Evolutionary conservation across 2,329 filamentous ascomycete species (phyloP), one percentile per base, ranked within the genome.

Genomic region (Fusarium algeriense): DNA sequence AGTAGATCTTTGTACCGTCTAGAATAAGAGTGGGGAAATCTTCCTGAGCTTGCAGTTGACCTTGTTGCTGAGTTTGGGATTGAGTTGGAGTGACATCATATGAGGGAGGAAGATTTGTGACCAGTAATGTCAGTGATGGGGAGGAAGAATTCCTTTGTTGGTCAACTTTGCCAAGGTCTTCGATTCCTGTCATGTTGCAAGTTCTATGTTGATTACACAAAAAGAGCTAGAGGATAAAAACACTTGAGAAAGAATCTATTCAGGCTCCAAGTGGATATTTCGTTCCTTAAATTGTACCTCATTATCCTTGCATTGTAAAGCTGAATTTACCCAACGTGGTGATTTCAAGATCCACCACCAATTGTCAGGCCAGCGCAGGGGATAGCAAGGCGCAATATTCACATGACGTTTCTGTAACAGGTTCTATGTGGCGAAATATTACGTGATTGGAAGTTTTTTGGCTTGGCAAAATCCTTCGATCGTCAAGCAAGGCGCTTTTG

Each of bases 1-100:
- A 70, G 35, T 73, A 76, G 30, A 78, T 73, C 12, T 38, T 59
- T 26, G 45, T 59, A 19, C 64, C 73, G 8, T 78, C 71, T 1
- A 77, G 60, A 17, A 78, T 49, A 6, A 78, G 44, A 12, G 67
- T 75, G 1, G 74, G 67, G 3, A 68, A 40, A 19, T 66, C 54
- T 35, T 73, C 72, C 0, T 59, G 46, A 10, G 49, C 15, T 14
- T 57, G 55, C n/a, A 35, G 12, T 40, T 65, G 43, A 9, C 56
- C 32, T 9, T 56, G 34, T 7, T 62, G 32, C 17, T 32, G n/a
- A 19, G 7, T 3, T 26, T 43, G 26, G 7, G n/a, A 17, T 7
- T 37, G n/a, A 8, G 40, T 23, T 26, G 49, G 52, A 41, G 56
- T 19, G 19, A 15, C 13, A 9, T 73, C 56, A 15, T 71, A 67